Percentiles rank a stretch among this genome's conserved stretches.
Conservation (phyloP, 2,329 filamentous ascomycete species). For the Celoporthe dispersa region DNA sequence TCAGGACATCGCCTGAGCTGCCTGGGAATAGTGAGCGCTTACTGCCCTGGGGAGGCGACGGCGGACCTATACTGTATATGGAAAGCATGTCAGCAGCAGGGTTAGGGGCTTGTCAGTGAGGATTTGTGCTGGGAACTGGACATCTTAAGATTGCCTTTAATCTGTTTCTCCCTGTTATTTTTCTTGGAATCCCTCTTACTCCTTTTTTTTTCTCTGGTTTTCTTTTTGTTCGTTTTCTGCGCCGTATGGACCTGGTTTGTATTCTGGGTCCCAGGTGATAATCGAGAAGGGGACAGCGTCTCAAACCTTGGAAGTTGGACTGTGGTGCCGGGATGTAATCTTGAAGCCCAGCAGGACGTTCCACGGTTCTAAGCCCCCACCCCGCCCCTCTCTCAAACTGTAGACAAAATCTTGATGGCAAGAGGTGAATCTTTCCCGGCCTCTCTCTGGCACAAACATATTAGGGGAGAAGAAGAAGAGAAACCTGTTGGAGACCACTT, state of each 20-base stretch:
- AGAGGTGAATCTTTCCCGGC: too few relatives aligned
- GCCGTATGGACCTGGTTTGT: background rate
- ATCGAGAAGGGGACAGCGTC: background rate
- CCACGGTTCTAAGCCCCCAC: background rate
- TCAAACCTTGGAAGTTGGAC: background rate
- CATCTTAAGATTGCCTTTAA: background rate
- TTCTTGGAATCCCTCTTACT: background rate
- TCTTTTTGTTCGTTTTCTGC: too few relatives aligned
- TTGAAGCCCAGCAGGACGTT: background rate
- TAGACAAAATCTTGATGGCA: too few relatives aligned
- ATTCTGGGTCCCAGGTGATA: background rate
- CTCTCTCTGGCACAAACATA: too few relatives aligned
- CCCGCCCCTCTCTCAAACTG: too few relatives aligned
- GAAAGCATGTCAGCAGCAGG: constrained; percentile 5
- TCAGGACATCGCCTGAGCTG: background rate
- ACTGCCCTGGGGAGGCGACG: background rate
- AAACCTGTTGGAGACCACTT: too few relatives aligned
- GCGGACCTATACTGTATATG: background rate
- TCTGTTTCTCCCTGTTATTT: background rate
- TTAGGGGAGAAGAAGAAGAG: too few relatives aligned
- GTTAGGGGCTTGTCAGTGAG: background rate
- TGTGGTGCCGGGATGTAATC: background rate
- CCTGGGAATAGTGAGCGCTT: background rate
- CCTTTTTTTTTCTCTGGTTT: background rate
- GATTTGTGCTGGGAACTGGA: background rate